These are phyloP conservation scores for Plasmodium reichenowi DNA, from an alignment of 169 alveolate genomes.

Conservation along the genomic window DNA sequence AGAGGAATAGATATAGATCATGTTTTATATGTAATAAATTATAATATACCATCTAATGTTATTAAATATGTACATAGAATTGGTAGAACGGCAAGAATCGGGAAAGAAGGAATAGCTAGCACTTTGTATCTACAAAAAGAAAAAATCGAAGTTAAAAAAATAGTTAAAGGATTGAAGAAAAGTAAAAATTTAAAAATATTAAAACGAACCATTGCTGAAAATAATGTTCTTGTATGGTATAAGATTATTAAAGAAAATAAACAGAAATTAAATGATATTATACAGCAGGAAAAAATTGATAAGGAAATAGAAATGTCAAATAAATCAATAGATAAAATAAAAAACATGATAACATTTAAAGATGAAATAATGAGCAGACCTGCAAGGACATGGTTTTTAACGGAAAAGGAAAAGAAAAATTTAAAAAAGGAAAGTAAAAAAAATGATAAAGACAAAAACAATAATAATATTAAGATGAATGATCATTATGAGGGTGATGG, in stretches of 20 bases:
- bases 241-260: constrained; percentile 78
- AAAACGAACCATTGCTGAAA: constrained; percentile 59
- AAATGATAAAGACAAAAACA: background rate
- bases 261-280: constrained; percentile 79
- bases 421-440: constrained; percentile 32
- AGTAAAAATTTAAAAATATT: constrained; percentile 44
- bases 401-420: constrained; percentile 62
- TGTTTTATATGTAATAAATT: constrained; percentile 93
- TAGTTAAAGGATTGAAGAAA: constrained; percentile 82
- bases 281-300: constrained; percentile 83
- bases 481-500: constrained; percentile 32
- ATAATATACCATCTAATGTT: constrained; percentile 93
- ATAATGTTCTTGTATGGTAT: constrained; percentile 77
- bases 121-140: constrained; percentile 94
- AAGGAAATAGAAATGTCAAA: constrained; percentile 85
- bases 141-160: constrained; percentile 84
- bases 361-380: constrained; percentile 85
- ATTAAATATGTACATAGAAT: constrained; percentile 94
- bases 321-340: constrained; percentile 82
- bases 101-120: constrained; percentile 92
- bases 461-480: background rate
- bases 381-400: constrained; percentile 79
- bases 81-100: constrained; percentile 97
- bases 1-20: constrained; percentile 96
- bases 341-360: constrained; percentile 83